Evolutionary conservation across 2,329 filamentous ascomycete species (phyloP), one percentile per base, ranked within the genome.

Genomic region (Stenocarpella maydis): DNA sequence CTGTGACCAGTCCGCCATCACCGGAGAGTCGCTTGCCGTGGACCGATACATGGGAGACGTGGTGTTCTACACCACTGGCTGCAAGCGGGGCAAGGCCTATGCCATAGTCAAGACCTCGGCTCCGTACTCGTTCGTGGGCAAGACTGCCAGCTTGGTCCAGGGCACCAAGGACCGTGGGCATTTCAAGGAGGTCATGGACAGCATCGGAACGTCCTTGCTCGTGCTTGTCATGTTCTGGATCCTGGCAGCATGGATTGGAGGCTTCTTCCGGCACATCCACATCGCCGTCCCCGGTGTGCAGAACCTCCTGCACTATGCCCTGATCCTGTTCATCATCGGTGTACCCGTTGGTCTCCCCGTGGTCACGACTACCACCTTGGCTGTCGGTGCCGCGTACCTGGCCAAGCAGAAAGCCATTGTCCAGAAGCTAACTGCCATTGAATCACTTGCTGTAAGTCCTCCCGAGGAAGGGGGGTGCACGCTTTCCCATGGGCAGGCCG

Each of bases 181-280:
- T 81, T 74, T 93, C 88, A 93, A 94, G 84, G 90, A 91, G 74
- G 92, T 93, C 84, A 94, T 94, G 91, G 90, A 93, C 87, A 91
- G 87, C 78, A 93, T 94, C 76, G 91, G 91, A 81, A 92, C 90
- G 65, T 84, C 89, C 70, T 85, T 94, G 70, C 85, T 94, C 74
- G 90, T 93, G 75, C 84, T 94, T 72, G 91, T 93, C 83, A 90
- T 93, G 82, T 91, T 92, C 83, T 93, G 87, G 86, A 92, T 93
- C 79, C 84, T 94, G 75, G 83, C 87, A 67, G 86, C 90, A 74
- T 93, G 91, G 91, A 92, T 93, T 74, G 91, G 91, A 80, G 91
- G 90, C 79, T 94, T 94, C 87, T 93, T 89, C 88, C 91, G 88
- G 78, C 84, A 92, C 82, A 79, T 92, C 73, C 83, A 84, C 73